phyloP scores from a whole-genome alignment of 75 land plant genomes.

The Sequoiadendron giganteum region DNA sequence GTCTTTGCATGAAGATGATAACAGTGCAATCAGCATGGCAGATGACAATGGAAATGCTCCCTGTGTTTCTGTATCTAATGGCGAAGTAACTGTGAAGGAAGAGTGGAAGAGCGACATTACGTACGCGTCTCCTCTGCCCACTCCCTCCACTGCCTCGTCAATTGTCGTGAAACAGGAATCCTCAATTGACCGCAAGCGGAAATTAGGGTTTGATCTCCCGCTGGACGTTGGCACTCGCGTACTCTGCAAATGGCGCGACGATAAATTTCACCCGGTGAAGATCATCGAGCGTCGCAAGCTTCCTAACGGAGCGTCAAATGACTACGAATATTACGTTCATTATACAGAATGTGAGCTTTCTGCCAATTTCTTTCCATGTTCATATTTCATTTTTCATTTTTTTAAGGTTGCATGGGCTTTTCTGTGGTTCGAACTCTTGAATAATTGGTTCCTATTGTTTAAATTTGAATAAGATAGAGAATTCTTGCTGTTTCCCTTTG shows the following conservation, averaged over 20 bases:
- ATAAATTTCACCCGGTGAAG: conserved; percentile 83
- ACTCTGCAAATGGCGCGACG: conserved; percentile 89
- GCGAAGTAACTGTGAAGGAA: neutral
- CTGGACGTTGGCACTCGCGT: conserved; percentile 89
- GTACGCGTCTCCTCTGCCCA: neutral
- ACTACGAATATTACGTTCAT: conserved; percentile 96
- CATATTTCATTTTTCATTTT: neutral
- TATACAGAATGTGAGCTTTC: conserved; percentile 81
- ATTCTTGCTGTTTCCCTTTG: neutral
- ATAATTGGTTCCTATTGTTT: neutral
- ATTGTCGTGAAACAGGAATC: neutral
- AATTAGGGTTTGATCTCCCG: conserved; percentile 37
- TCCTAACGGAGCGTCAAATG: conserved; percentile 26
- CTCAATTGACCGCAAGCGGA: conserved; percentile 14
- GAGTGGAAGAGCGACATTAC: conserved; percentile 3
- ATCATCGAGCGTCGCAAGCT: conserved; percentile 81
- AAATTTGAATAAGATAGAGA: neutral
- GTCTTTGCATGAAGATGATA: neutral
- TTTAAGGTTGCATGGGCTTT: neutral
- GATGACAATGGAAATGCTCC: neutral
- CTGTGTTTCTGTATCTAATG: neutral
- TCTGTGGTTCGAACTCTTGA: neutral
- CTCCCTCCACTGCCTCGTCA: neutral
- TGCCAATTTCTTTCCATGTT: neutral
- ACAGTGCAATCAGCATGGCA: neutral